Percentiles rank a stretch among this genome's conserved stretches.
phyloP scores from a whole-genome alignment of 2,329 filamentous ascomycete species.

The Colletotrichum higginsianum region DNA sequence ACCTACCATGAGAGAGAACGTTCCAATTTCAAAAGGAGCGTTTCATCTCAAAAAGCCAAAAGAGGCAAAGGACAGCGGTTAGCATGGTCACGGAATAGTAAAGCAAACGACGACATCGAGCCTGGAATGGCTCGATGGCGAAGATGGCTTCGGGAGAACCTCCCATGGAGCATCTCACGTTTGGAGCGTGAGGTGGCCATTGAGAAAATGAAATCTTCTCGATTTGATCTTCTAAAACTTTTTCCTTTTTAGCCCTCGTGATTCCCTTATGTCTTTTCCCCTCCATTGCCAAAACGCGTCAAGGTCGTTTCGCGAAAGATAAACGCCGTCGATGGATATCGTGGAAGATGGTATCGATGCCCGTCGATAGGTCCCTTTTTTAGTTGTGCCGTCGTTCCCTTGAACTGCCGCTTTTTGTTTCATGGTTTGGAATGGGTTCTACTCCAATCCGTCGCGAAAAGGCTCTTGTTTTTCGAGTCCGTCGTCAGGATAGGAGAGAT shows the following conservation, averaged over 20 bases:
- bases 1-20: slow-evolving; percentile 42
- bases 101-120: slow-evolving; percentile 30
- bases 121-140: slow-evolving; percentile 25
- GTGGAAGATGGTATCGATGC: slow-evolving; percentile 3
- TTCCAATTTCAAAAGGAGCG: slow-evolving; percentile 36
- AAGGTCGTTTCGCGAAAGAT: slow-evolving; percentile 17
- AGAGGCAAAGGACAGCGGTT: not conserved
- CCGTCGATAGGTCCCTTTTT: slow-evolving; percentile 16
- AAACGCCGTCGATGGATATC: slow-evolving; percentile 37
- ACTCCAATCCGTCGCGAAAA: not conserved
- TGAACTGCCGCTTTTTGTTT: slow-evolving; percentile 37
- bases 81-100: slow-evolving; percentile 24
- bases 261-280: slow-evolving; percentile 43
- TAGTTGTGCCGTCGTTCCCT: slow-evolving; percentile 21
- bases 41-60: not conserved
- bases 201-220: slow-evolving; percentile 68
- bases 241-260: slow-evolving; percentile 49
- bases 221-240: slow-evolving; percentile 47
- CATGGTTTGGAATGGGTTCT: not conserved
- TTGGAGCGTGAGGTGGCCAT: slow-evolving; percentile 79
- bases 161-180: slow-evolving; percentile 84
- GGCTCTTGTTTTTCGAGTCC: not conserved
- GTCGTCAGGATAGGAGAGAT: not conserved
- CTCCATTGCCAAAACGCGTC: slow-evolving; percentile 31
- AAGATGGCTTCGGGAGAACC: slow-evolving; percentile 75